These are phyloP conservation scores for Ambrosiella xylebori DNA, from an alignment of 2,329 filamentous ascomycete genomes.

Conservation along the genomic window DNA sequence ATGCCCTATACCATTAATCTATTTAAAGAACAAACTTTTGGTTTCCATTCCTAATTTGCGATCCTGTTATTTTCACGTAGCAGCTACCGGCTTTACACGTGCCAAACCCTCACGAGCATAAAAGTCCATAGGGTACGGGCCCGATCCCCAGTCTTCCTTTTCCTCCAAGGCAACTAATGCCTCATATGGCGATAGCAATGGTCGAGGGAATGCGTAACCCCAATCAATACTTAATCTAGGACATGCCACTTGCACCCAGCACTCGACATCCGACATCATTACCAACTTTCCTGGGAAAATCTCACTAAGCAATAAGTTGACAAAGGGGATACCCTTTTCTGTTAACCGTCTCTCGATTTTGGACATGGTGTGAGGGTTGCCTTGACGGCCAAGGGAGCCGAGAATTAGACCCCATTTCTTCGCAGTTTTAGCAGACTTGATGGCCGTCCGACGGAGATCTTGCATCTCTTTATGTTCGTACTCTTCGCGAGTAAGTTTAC, in stretches of 20 bases:
- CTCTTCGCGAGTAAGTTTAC: conserved; percentile 74
- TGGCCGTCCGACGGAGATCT: conserved; percentile 57
- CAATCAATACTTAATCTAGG: conserved; percentile 95
- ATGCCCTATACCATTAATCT: conserved; percentile 1
- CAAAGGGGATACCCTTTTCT: conserved; percentile 55
- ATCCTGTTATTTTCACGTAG: conserved; percentile 8
- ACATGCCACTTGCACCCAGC: conserved; percentile 96
- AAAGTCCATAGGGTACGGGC: conserved; percentile 93
- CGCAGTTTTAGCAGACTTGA: conserved; percentile 55
- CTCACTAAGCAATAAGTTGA: conserved; percentile 79
- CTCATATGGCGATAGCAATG: conserved; percentile 85
- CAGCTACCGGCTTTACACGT: conserved; percentile 42
- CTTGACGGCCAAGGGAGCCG: conserved; percentile 80
- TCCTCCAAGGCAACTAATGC: conserved; percentile 77
- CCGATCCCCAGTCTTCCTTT: conserved; percentile 56
- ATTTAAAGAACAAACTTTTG: background rate
- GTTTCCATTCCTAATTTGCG: background rate
- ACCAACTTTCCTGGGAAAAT: conserved; percentile 93
- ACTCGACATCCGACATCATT: conserved; percentile 85
- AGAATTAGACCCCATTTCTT: conserved; percentile 91
- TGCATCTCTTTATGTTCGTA: conserved; percentile 92
- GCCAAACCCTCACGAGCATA: conserved; percentile 86
- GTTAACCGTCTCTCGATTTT: conserved; percentile 67
- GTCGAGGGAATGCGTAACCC: conserved; percentile 88
- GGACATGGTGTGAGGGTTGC: conserved; percentile 81